Conservation (phyloP, 208 protist species). For the Leishmania braziliensis region DNA sequence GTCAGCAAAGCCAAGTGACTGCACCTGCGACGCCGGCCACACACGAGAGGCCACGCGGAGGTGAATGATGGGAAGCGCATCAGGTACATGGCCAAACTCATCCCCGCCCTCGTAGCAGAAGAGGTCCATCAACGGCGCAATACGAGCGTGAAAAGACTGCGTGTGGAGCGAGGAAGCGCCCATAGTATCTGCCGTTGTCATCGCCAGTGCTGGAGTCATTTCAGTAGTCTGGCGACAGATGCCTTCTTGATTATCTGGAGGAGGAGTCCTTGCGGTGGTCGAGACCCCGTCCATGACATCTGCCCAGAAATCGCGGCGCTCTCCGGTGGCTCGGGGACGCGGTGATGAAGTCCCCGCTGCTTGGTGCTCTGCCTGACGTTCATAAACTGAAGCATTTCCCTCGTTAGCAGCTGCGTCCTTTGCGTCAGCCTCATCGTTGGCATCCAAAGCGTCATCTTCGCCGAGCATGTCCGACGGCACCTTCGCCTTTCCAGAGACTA, state of each 20-base stretch:
- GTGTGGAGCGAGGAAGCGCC: not conserved
- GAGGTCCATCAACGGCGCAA: slow-evolving; percentile 60
- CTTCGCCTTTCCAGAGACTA: slow-evolving; percentile 63
- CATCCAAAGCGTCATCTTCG: slow-evolving; percentile 2
- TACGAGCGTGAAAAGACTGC: slow-evolving; percentile 71
- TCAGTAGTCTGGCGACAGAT: not conserved
- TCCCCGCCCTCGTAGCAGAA: slow-evolving; percentile 75
- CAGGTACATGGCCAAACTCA: slow-evolving; percentile 49
- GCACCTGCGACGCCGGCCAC: slow-evolving; percentile 28
- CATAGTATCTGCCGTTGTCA: not conserved
- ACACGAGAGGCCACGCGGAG: slow-evolving; percentile 39
- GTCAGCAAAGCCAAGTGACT: slow-evolving; percentile 38
- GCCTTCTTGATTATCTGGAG: not conserved
- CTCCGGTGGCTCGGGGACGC: not conserved
- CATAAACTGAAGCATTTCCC: no score
- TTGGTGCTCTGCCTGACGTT: not conserved
- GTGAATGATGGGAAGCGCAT: slow-evolving; percentile 46
- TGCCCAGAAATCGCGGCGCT: slow-evolving; percentile 42
- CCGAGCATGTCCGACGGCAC: slow-evolving; percentile 73
- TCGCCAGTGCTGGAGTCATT: not conserved
- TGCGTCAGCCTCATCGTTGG: no score
- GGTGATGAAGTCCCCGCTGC: not conserved
- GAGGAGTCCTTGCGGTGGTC: not conserved
- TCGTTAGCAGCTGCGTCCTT: not conserved
- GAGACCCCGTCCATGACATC: slow-evolving; percentile 37